These are phyloP conservation scores for Colletotrichum endophyticum DNA, from an alignment of 2,329 filamentous ascomycete species.

Conservation along the genomic window DNA sequence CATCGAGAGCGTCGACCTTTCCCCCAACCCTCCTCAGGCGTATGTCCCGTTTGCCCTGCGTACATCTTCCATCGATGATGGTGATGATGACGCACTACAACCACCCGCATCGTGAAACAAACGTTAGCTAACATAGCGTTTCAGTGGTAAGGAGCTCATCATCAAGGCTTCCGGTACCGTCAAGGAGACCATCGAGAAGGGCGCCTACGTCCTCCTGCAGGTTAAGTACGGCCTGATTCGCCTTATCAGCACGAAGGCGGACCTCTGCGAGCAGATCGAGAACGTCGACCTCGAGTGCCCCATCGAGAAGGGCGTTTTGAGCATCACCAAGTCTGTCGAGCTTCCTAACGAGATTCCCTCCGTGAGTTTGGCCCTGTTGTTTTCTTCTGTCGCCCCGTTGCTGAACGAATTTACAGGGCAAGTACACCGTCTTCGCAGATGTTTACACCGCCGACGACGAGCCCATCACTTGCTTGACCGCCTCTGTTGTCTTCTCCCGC, in stretches of 20 bases:
- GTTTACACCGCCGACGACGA: constrained; percentile 76
- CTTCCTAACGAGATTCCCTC: constrained; percentile 88
- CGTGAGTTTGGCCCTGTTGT: constrained; percentile 57
- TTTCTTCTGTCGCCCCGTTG: not conserved
- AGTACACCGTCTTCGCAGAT: constrained; percentile 87
- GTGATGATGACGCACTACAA: not conserved
- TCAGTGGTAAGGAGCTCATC: constrained; percentile 75
- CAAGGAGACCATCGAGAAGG: constrained; percentile 72
- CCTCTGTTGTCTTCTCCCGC: constrained; percentile 66
- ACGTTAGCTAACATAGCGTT: constrained; percentile 8
- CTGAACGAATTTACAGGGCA: constrained; percentile 64
- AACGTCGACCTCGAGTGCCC: constrained; percentile 92
- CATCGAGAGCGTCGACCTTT: constrained; percentile 80
- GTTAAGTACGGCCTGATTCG: constrained; percentile 96
- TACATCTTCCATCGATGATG: not conserved
- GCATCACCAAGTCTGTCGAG: constrained; percentile 80
- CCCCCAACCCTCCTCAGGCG: constrained; percentile 86
- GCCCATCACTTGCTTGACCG: constrained; percentile 86
- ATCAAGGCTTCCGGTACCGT: constrained; percentile 84
- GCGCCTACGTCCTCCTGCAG: constrained; percentile 79
- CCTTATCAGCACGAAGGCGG: constrained; percentile 78
- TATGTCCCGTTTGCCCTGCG: constrained; percentile 53
- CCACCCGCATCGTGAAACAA: not conserved
- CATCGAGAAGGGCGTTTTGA: constrained; percentile 77
- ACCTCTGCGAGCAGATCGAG: constrained; percentile 87